Percentiles rank a stretch among this genome's conserved stretches.
phyloP scores from a whole-genome alignment of 192 early-diverging fungal species.

The Podila epicladia region DNA sequence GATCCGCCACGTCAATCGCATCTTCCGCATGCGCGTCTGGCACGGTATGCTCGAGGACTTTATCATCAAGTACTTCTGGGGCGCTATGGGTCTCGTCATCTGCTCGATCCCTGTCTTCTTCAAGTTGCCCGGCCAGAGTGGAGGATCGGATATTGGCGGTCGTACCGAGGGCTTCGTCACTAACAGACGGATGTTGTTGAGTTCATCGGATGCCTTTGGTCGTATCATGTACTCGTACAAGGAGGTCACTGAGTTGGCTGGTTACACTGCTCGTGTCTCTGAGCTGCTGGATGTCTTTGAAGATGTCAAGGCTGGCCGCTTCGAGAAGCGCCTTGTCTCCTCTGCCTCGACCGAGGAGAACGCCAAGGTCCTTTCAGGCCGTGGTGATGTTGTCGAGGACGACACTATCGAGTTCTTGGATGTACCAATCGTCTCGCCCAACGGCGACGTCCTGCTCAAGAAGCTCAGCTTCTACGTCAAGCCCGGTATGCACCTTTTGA shows the following conservation, averaged over 20 bases:
- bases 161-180: conserved; percentile 80
- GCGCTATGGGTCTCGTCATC: conserved; percentile 86
- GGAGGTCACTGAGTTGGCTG: conserved; percentile 94
- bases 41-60: conserved; percentile 98
- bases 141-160: conserved; percentile 50
- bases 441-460: conserved; percentile 92
- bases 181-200: conserved; percentile 79
- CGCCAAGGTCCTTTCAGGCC: conserved; percentile 64
- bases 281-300: conserved; percentile 88
- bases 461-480: conserved; percentile 88
- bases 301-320: conserved; percentile 85
- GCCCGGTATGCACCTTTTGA: conserved; percentile 91
- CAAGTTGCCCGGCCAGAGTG: conserved; percentile 52
- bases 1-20: conserved; percentile 86
- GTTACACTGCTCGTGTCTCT: conserved; percentile 90
- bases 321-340: conserved; percentile 75
- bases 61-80: conserved; percentile 99
- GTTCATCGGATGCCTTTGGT: conserved; percentile 82
- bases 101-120: conserved; percentile 91
- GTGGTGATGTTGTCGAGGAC: conserved; percentile 75
- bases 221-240: conserved; percentile 95
- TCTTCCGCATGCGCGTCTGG: conserved; percentile 87
- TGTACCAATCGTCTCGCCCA: conserved; percentile 95
- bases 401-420: conserved; percentile 88
- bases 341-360: conserved; percentile 63